Evolutionary conservation across 2,329 filamentous ascomycete species (phyloP).

Genomic region (Fusarium heterosporum): DNA sequence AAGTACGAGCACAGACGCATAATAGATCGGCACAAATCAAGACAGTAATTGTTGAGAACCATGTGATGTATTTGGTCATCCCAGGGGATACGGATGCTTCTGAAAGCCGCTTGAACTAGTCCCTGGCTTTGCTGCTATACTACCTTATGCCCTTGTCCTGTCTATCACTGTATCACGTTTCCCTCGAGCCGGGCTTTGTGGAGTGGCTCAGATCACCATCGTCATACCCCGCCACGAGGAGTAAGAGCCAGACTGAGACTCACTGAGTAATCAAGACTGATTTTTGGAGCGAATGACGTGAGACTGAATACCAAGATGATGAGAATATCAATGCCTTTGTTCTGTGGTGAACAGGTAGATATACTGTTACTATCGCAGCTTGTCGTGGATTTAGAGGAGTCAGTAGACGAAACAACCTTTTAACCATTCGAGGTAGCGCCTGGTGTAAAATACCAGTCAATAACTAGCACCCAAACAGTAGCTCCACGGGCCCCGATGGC

Average conservation of each 20-base stretch:
- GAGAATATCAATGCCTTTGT: background rate
- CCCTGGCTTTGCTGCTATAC: constrained; percentile 3
- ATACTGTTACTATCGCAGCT: background rate
- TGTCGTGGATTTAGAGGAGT: constrained; percentile 4
- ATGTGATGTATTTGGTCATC: background rate
- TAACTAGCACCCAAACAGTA: background rate
- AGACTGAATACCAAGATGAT: background rate
- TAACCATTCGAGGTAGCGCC: constrained; percentile 8
- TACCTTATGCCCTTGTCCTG: constrained; percentile 10
- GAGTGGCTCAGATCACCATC: constrained; percentile 40
- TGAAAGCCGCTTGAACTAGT: background rate
- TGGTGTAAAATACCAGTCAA: constrained; percentile 17
- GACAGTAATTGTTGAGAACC: background rate
- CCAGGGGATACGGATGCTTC: background rate
- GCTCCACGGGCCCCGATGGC: constrained; percentile 33
- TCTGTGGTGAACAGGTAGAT: background rate
- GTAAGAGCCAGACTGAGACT: background rate
- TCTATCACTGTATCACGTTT: constrained; percentile 33
- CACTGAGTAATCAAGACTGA: constrained; percentile 7
- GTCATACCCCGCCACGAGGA: constrained; percentile 43
- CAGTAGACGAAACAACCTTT: constrained; percentile 1
- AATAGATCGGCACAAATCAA: constrained; percentile 11
- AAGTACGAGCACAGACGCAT: background rate
- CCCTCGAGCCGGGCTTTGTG: constrained; percentile 38
- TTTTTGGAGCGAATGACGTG: constrained; percentile 3